These are phyloP conservation scores for Claviceps citrina DNA, from an alignment of 2,329 filamentous ascomycete genomes.

Conservation along the genomic window DNA sequence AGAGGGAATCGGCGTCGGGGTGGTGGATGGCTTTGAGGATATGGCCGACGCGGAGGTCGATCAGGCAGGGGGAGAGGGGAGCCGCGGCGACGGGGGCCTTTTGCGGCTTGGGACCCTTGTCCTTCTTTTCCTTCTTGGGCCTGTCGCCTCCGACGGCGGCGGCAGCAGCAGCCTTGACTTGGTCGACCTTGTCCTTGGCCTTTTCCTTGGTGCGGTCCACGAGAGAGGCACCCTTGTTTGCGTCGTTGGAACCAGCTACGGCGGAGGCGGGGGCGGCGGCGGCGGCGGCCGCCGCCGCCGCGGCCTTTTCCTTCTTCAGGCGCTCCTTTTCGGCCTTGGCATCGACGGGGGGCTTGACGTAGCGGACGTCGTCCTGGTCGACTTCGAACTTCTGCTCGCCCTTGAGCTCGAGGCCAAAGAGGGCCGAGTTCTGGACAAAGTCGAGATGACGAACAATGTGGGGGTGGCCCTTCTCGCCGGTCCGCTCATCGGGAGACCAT, in stretches of 20 bases:
- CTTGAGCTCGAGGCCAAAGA: slow-evolving; percentile 55
- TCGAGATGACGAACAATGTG: slow-evolving; percentile 85
- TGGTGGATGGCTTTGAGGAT: slow-evolving; percentile 93
- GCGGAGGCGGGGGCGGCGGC: slow-evolving; percentile 30
- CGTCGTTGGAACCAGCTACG: slow-evolving; percentile 30
- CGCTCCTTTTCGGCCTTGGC: slow-evolving; percentile 92
- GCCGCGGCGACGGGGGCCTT: slow-evolving; percentile 54
- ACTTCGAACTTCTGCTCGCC: slow-evolving; percentile 63
- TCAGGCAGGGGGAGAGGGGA: slow-evolving; percentile 67
- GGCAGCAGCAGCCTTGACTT: slow-evolving; percentile 27
- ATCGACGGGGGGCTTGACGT: slow-evolving; percentile 77
- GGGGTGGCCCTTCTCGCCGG: slow-evolving; percentile 75
- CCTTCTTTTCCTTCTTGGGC: slow-evolving; percentile 76
- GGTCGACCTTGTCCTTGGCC: slow-evolving; percentile 38
- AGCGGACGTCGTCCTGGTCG: slow-evolving; percentile 65
- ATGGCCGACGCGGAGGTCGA: slow-evolving; percentile 91
- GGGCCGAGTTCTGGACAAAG: slow-evolving; percentile 80
- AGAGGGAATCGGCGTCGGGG: slow-evolving; percentile 91
- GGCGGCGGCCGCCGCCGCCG: slow-evolving; percentile 48
- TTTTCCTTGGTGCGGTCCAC: slow-evolving; percentile 47
- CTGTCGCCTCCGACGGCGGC: slow-evolving; percentile 23
- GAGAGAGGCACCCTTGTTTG: slow-evolving; percentile 26
- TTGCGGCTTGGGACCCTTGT: slow-evolving; percentile 65
- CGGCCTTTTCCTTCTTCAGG: slow-evolving; percentile 89
- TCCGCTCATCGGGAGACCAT: slow-evolving; percentile 76